These are phyloP conservation scores for Phaeoacremonium minimum DNA, from an alignment of 2,329 filamentous ascomycete genomes.

Conservation along the genomic window DNA sequence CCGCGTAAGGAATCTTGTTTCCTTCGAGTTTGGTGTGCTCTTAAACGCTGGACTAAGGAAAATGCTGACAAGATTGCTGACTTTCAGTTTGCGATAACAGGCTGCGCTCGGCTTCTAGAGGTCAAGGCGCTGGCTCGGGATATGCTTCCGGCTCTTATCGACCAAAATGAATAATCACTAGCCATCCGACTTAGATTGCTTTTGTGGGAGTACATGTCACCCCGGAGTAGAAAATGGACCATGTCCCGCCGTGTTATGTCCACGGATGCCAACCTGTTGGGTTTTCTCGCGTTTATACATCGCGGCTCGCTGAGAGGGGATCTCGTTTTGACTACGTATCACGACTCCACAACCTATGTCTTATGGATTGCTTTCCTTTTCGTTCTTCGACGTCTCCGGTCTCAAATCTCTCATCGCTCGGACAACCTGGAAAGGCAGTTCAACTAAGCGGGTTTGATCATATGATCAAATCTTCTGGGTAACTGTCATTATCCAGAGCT, in stretches of 20 bases:
- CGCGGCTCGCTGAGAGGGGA: not conserved
- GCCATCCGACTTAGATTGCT: conserved; percentile 14
- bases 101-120: conserved; percentile 79
- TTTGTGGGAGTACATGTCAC: conserved; percentile 14
- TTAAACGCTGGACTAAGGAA: conserved; percentile 71
- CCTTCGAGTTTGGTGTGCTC: conserved; percentile 80
- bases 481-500: conserved; percentile 8
- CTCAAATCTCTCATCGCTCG: conserved; percentile 23
- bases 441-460: no score
- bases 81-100: conserved; percentile 80
- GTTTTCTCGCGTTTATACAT: not conserved
- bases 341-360: conserved; percentile 16
- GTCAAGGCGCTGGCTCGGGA: conserved; percentile 37
- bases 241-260: not conserved
- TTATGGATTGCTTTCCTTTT: conserved; percentile 22
- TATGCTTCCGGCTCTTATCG: conserved; percentile 36
- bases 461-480: no score
- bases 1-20: conserved; percentile 84
- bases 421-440: conserved; percentile 15
- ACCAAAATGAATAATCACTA: conserved; percentile 33
- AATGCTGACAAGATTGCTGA: conserved; percentile 75
- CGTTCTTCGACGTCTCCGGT: conserved; percentile 11
- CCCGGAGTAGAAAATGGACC: conserved; percentile 9
- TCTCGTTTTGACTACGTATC: conserved; percentile 2
- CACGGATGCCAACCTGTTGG: conserved; percentile 3